Base-by-base conservation (phyloP, 2,329 filamentous ascomycete species). In the Penicillium oxalicum region DNA sequence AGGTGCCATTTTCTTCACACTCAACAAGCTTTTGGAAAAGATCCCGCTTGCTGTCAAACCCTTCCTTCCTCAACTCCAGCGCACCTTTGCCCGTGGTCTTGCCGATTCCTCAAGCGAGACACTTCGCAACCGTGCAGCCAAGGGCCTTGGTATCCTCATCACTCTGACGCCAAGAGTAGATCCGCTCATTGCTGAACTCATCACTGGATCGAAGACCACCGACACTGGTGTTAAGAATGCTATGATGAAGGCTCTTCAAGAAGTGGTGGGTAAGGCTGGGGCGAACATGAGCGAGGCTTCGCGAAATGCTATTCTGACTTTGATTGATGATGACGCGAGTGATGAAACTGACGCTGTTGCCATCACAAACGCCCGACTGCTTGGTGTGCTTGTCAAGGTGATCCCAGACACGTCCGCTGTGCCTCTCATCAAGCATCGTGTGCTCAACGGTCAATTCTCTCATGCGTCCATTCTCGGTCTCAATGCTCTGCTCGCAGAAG, bases 181-280 rank as follows among this genome's bases (percentile, higher is more conserved):
- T 69, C 93, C 94, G 44, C 79, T 98, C 47, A 94, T 98, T 66
- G 78, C 80, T 52, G 93, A 98, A 71, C 79, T 98, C 41, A 90
- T 97, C 18, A 87, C 93, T n/a, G 93, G 93, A 40, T 93, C 90
- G 26, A 96, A 91, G 76, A 97, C 93, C 0, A 74, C 81, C 1
- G 91, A 97, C 64, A 65, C 82, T 5, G 91, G 91, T 40, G 93
- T 98, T 55, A 88, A 83, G 70, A 93, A 87, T 57, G 93, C 93
- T 27, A 98, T 98, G 93, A 79, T 98, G 61, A 95, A 94, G 75
- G 93, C 93, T 3, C 73, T 98, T 40, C 96, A 94, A 65, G 91
- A 97, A 65, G 93, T 98, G 28, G 86, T 98, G 52, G 91, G 88
- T 76, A 95, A 95, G 71, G 91, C 91, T 13, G 93, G 93, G 47